Evolutionary conservation across 2,329 filamentous ascomycete genomes (phyloP).

Genomic region (Aaosphaeria arxii): DNA sequence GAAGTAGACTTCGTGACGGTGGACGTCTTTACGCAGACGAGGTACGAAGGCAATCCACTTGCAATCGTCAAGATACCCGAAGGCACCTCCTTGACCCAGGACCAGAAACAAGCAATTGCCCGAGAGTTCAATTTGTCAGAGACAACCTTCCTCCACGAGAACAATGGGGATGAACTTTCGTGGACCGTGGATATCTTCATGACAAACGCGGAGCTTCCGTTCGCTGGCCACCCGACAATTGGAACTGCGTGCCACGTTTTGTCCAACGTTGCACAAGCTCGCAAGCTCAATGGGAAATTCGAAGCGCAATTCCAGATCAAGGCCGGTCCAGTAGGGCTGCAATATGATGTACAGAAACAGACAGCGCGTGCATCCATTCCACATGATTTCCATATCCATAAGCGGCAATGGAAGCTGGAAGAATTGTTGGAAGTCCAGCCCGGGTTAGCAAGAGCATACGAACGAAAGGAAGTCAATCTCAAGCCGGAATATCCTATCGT

Average conservation of each 20-base stretch:
- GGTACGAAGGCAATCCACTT: slow-evolving; percentile 53
- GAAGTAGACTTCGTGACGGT: slow-evolving; percentile 34
- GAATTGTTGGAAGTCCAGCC: slow-evolving; percentile 35
- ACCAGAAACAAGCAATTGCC: slow-evolving; percentile 53
- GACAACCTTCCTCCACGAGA: slow-evolving; percentile 53
- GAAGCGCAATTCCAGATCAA: slow-evolving; percentile 41
- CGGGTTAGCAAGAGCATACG: slow-evolving; percentile 20
- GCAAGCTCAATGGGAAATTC: slow-evolving; percentile 17
- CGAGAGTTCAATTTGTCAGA: slow-evolving; percentile 59
- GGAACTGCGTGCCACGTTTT: slow-evolving; percentile 52
- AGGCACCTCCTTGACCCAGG: slow-evolving; percentile 38
- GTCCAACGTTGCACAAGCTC: slow-evolving; percentile 22
- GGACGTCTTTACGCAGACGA: slow-evolving; percentile 49
- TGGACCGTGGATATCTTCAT: slow-evolving; percentile 57
- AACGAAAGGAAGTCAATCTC: slow-evolving; percentile 8
- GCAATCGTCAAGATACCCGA: slow-evolving; percentile 52
- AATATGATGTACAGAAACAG: slow-evolving; percentile 38
- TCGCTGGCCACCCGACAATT: slow-evolving; percentile 56
- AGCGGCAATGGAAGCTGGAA: slow-evolving; percentile 16
- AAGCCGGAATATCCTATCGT: slow-evolving; percentile 34
- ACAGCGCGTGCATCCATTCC: slow-evolving; percentile 63
- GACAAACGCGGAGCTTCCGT: slow-evolving; percentile 50
- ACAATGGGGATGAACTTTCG: slow-evolving; percentile 16
- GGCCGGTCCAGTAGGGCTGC: slow-evolving; percentile 44
- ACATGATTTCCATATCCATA: slow-evolving; percentile 49